These are phyloP conservation scores for Pleurotus cornucopiae DNA, from an alignment of 768 basidiomycete species.

Conservation along the genomic window DNA sequence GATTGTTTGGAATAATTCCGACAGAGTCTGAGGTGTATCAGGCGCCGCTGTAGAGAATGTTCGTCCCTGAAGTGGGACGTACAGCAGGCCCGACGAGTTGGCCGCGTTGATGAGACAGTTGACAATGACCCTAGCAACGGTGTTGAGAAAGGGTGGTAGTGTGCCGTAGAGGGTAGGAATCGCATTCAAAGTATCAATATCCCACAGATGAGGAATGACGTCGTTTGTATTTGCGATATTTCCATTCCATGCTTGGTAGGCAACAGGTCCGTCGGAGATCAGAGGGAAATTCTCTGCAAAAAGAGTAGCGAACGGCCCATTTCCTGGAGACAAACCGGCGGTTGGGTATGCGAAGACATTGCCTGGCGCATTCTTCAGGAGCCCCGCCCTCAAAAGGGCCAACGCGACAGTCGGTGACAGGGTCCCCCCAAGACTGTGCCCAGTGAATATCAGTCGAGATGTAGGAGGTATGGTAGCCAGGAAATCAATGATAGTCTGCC, in stretches of 20 bases:
- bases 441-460: slow-evolving; percentile 5
- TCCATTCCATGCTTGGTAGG: neutral
- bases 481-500: neutral
- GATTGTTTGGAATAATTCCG: neutral
- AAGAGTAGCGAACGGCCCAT: neutral
- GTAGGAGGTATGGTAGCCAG: neutral
- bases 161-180: neutral
- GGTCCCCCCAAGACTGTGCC: slow-evolving; percentile 1
- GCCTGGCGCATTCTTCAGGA: neutral
- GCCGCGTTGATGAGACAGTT: neutral
- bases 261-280: neutral
- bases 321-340: neutral
- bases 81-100: neutral
- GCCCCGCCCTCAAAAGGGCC: neutral
- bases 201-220: neutral
- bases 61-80: neutral
- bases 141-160: neutral
- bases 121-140: neutral
- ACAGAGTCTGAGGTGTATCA: neutral
- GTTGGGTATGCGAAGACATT: neutral
- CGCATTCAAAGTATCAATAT: neutral
- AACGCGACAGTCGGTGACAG: neutral
- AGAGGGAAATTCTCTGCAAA: neutral
- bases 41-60: neutral
- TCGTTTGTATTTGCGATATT: neutral